A percentile compares a stretch with the other conserved stretches of the same genome.
Conservation (phyloP, 2,329 filamentous ascomycete genomes). For the Fusarium sp. region DNA sequence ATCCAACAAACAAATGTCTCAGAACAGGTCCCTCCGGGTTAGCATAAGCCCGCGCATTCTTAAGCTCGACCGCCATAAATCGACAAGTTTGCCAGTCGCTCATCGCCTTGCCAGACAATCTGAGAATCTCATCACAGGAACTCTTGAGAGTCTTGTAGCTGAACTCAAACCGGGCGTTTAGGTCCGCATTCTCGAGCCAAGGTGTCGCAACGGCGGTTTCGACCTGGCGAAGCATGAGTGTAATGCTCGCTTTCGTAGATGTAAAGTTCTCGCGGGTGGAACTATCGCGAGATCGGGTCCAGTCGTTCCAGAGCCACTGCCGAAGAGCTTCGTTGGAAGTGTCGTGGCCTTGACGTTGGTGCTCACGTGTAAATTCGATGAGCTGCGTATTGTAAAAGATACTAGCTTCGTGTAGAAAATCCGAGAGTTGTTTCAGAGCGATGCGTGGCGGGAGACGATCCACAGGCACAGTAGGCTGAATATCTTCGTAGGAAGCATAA, state of each 20-base stretch:
- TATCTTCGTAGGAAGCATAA: slow-evolving; percentile 10
- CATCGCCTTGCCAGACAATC: slow-evolving; percentile 22
- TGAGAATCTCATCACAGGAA: slow-evolving; percentile 18
- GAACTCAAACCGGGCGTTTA: slow-evolving; percentile 19
- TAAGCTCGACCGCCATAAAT: slow-evolving; percentile 32
- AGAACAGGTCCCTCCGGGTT: slow-evolving; percentile 29
- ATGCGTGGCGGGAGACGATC: slow-evolving; percentile 33
- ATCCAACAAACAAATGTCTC: slow-evolving; percentile 28
- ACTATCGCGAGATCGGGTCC: slow-evolving; percentile 11
- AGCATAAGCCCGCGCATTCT: slow-evolving; percentile 26
- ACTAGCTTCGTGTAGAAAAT: slow-evolving; percentile 15
- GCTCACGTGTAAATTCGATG: slow-evolving; percentile 16
- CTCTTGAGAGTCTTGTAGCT: slow-evolving; percentile 4
- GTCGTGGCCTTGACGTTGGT: slow-evolving; percentile 13
- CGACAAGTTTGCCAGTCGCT: slow-evolving; percentile 32
- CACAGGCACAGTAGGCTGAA: not conserved
- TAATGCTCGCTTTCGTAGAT: slow-evolving; percentile 25
- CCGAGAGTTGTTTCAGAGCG: slow-evolving; percentile 32
- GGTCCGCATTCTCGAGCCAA: slow-evolving; percentile 18
- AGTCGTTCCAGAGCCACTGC: slow-evolving; percentile 30
- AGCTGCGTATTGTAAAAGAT: slow-evolving; percentile 28
- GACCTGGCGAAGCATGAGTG: slow-evolving; percentile 19
- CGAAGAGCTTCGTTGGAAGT: slow-evolving; percentile 18
- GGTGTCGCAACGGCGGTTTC: slow-evolving; percentile 14
- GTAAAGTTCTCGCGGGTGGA: slow-evolving; percentile 16